Evolutionary conservation across 2,329 filamentous ascomycete genomes (phyloP), one percentile per base, ranked within the genome.

Genomic region (Emmonsiellopsis sp.): DNA sequence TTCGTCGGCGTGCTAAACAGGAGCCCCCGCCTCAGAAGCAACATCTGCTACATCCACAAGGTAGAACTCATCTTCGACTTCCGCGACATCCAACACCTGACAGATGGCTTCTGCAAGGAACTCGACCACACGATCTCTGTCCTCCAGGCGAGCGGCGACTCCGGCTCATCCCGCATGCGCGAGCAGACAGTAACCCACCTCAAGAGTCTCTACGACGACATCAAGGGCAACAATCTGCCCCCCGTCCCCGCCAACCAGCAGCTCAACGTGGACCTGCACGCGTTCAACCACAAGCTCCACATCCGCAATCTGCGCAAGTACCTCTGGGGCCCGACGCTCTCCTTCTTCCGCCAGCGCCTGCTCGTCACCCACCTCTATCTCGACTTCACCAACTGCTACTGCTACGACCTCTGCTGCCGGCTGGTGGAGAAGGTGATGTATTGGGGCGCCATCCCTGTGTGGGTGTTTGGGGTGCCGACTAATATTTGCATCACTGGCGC

Each of bases 271-370:
- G 16, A 31, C 45, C 20, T 48, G 2, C 8, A 30, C 13, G 16
- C 16, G 11, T 13, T 48, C 31, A 30, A 15, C 1, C 61, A 62
- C 40, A 50, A 54, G 9, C 52, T 52, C 8, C 55, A 54, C 13
- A 54, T 58, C 45, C 49, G 55, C 34, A 59, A 58, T 8, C 47
- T 63, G 53, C 54, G 55, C 15, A 56, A 62, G 35, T 55, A 56
- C 35, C 56, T 63, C 5, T 63, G 60, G 59, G 61, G 60, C 13
- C 60, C 59, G 5, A 62, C 59, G 1, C 34, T 63, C 43, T 58
- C 55, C 2, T 62, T 62, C 34, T 53, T 62, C n/a, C 60, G 61
- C 10, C 60, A 62, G 42, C 55, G 35, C 8, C 54, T 62, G 32
- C 53, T 47, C 4, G 38, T 63, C n/a, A 44, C 54, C 1, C 41